phyloP scores from a whole-genome alignment of 768 basidiomycete genomes.

The Kwoniella mangroviensis region DNA sequence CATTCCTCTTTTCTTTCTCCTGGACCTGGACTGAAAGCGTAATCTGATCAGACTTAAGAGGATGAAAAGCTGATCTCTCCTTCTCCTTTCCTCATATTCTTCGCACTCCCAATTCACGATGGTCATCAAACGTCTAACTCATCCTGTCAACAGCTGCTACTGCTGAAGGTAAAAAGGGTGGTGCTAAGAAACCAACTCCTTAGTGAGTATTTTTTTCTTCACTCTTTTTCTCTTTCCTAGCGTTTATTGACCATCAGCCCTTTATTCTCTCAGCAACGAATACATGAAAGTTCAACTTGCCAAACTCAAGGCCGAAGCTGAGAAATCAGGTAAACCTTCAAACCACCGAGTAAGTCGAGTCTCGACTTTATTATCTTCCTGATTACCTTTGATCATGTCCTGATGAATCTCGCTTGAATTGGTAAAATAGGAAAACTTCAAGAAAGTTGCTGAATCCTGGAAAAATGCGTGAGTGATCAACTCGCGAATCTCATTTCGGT shows the following conservation, averaged over 20 bases:
- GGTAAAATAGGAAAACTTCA: slow-evolving; percentile 48
- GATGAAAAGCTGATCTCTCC: not conserved
- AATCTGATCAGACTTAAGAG: not conserved
- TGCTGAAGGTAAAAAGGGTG: slow-evolving; percentile 36
- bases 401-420: slow-evolving; percentile 1
- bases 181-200: slow-evolving; percentile 39
- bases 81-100: slow-evolving; percentile 10
- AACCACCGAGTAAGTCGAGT: slow-evolving; percentile 44
- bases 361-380: not conserved
- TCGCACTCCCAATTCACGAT: slow-evolving; percentile 3
- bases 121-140: too few species aligned
- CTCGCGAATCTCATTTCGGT: too few species aligned
- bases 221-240: not conserved
- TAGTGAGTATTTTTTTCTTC: slow-evolving; percentile 39
- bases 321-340: slow-evolving; percentile 49
- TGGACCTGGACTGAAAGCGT: not conserved
- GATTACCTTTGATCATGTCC: not conserved
- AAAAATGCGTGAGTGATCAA: slow-evolving; percentile 52
- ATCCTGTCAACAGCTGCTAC: slow-evolving; percentile 22
- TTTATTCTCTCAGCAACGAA: slow-evolving; percentile 39
- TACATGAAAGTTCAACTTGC: slow-evolving; percentile 56
- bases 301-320: slow-evolving; percentile 53
- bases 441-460: slow-evolving; percentile 49
- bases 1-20: not conserved
- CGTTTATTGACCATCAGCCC: not conserved